Evolutionary conservation across 306 rosid genomes (phyloP).

Genomic region (Purshia tridentata): DNA sequence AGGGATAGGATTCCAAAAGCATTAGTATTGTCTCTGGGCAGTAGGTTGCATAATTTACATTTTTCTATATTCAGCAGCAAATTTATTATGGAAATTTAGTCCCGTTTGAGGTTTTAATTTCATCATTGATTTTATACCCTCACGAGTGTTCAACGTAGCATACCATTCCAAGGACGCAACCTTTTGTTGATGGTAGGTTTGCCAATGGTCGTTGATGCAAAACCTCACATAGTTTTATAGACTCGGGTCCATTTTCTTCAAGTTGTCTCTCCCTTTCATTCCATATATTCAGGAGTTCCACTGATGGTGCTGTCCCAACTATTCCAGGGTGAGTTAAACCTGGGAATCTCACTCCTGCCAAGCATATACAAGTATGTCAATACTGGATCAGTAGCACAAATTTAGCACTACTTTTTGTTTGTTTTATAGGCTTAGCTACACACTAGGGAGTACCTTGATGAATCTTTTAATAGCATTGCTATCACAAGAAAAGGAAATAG

Average conservation of each 20-base stretch:
- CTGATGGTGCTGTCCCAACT: constrained; percentile 89
- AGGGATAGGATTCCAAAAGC: background rate
- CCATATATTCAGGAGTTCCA: constrained; percentile 80
- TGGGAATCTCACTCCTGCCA: constrained; percentile 83
- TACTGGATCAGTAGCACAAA: background rate
- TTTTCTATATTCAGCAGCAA: background rate
- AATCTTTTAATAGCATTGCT: background rate
- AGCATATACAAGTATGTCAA: constrained; percentile 1
- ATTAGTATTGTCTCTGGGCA: background rate
- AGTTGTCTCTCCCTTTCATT: constrained; percentile 71
- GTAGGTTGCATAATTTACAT: background rate
- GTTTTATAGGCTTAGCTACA: background rate
- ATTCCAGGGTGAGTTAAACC: constrained; percentile 89
- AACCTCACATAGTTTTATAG: constrained; percentile 78
- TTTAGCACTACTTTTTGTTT: background rate
- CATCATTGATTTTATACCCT: background rate
- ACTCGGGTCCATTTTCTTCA: constrained; percentile 55
- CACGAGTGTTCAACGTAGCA: background rate
- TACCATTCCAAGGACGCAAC: constrained; percentile 84
- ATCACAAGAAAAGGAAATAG: background rate
- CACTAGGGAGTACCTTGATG: background rate
- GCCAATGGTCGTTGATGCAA: constrained; percentile 89
- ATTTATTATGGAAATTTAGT: background rate
- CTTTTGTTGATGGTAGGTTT: constrained; percentile 62
- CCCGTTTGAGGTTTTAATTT: background rate